These are phyloP conservation scores for Leishmania amazonensis DNA, from an alignment of 208 protist species.

Conservation along the genomic window DNA sequence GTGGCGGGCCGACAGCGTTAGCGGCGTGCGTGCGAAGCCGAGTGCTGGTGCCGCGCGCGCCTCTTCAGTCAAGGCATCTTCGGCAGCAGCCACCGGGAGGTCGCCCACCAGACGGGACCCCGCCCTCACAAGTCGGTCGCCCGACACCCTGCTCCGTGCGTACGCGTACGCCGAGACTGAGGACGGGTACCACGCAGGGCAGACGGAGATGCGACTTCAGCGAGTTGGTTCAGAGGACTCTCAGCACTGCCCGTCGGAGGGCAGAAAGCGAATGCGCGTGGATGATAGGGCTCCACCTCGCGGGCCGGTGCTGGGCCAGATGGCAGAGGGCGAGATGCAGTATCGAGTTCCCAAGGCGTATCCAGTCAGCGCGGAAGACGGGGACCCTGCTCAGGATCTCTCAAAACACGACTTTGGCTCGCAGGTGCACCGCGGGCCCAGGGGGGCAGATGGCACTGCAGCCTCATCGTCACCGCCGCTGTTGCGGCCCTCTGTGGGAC, in stretches of 20 bases:
- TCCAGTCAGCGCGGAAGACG: background rate
- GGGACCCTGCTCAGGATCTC: no score
- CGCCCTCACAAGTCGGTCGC: conserved; percentile 20
- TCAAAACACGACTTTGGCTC: background rate
- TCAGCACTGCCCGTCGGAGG: conserved; percentile 4
- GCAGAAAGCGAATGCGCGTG: conserved; percentile 6
- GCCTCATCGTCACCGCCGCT: background rate
- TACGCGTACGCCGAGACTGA: background rate
- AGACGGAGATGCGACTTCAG: background rate
- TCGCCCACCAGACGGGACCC: background rate
- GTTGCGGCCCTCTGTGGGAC: conserved; percentile 1
- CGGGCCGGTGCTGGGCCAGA: background rate
- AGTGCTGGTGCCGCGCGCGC: background rate
- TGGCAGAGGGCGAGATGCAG: background rate
- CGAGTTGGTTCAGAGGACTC: background rate
- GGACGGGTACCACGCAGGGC: background rate
- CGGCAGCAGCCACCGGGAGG: background rate
- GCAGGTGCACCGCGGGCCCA: background rate
- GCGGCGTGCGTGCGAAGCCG: background rate
- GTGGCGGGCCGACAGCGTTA: conserved; percentile 4
- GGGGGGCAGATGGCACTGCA: background rate
- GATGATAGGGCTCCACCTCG: background rate
- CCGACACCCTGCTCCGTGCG: conserved; percentile 17
- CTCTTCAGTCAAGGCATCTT: background rate
- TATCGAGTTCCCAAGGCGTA: background rate